Conservation (phyloP, 495 filamentous ascomycete species). For the Venustampulla echinocandica region DNA sequence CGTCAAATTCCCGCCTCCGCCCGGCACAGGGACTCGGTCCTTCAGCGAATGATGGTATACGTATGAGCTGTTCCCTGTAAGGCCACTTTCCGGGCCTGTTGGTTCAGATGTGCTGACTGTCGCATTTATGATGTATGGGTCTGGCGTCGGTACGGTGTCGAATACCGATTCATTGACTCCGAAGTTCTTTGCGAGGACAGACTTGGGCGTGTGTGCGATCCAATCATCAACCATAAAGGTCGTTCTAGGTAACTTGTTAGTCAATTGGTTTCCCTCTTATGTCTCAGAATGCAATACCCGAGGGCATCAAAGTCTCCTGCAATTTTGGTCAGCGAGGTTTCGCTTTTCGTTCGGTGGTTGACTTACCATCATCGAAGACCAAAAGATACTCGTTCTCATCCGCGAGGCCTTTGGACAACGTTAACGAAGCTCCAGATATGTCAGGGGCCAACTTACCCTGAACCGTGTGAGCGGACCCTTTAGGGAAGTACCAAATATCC, state of each 20-base stretch:
- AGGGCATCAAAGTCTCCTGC: slow-evolving; percentile 33
- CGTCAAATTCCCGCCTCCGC: slow-evolving; percentile 47
- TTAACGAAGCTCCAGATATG: not conserved
- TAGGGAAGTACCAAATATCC: slow-evolving; percentile 63
- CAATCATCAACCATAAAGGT: slow-evolving; percentile 59
- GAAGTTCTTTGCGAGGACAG: slow-evolving; percentile 58
- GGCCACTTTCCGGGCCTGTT: slow-evolving; percentile 37
- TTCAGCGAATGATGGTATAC: slow-evolving; percentile 46
- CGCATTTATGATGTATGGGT: slow-evolving; percentile 53
- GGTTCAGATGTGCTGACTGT: slow-evolving; percentile 40
- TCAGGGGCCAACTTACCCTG: slow-evolving; percentile 20
- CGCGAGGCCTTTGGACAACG: slow-evolving; percentile 30
- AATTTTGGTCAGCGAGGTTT: not conserved
- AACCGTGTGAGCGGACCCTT: slow-evolving; percentile 53
- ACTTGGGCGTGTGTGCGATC: slow-evolving; percentile 52
- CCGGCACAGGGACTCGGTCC: slow-evolving; percentile 42
- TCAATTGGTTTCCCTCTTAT: not conserved
- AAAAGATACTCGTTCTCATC: slow-evolving; percentile 60
- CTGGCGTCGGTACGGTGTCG: slow-evolving; percentile 42
- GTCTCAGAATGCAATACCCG: slow-evolving; percentile 17
- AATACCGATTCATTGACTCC: slow-evolving; percentile 48
- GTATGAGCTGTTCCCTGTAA: slow-evolving; percentile 47
- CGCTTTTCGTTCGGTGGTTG: slow-evolving; percentile 34
- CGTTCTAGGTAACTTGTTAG: slow-evolving; percentile 28
- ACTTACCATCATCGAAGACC: slow-evolving; percentile 55